A percentile compares a stretch with the other conserved stretches of the same genome.
Conservation (phyloP, 495 filamentous ascomycete species). For the Amphirosellinia nigrospora region DNA sequence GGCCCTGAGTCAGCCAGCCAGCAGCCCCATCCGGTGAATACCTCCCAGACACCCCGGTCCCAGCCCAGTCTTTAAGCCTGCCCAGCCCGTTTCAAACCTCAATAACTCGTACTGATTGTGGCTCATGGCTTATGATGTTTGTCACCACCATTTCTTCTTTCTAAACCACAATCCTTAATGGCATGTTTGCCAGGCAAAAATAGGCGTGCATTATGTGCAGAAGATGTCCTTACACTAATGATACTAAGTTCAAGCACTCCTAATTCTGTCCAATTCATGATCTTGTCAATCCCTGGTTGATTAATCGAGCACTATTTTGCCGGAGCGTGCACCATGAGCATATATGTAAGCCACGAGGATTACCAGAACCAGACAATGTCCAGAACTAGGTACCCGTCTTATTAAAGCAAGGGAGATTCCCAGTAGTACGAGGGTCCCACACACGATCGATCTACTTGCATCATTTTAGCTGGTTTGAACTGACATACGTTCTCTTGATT, state of each 20-base stretch:
- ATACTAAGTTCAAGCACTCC: neutral
- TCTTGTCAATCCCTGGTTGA: too few species aligned
- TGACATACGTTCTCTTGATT: neutral
- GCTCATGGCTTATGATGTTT: neutral
- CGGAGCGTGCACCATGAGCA: neutral
- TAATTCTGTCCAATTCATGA: neutral
- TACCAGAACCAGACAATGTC: conserved; percentile 10
- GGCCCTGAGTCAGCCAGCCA: conserved; percentile 4
- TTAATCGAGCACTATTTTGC: neutral
- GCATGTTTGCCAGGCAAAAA: neutral
- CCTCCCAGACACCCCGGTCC: neutral
- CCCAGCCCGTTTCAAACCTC: conserved; percentile 18
- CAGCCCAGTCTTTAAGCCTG: neutral
- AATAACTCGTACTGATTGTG: neutral
- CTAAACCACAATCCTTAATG: neutral
- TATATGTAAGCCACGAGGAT: conserved; percentile 1
- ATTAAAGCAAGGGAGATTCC: neutral
- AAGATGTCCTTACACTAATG: neutral
- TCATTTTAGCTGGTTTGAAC: neutral
- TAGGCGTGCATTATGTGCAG: neutral
- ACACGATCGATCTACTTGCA: conserved; percentile 17
- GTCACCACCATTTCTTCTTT: neutral
- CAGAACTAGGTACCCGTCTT: neutral
- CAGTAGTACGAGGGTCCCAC: conserved; percentile 10
- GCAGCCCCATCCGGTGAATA: neutral